phyloP scores from a whole-genome alignment of 2,329 filamentous ascomycete genomes.

The Paraphaeosphaeria sporulosa region DNA sequence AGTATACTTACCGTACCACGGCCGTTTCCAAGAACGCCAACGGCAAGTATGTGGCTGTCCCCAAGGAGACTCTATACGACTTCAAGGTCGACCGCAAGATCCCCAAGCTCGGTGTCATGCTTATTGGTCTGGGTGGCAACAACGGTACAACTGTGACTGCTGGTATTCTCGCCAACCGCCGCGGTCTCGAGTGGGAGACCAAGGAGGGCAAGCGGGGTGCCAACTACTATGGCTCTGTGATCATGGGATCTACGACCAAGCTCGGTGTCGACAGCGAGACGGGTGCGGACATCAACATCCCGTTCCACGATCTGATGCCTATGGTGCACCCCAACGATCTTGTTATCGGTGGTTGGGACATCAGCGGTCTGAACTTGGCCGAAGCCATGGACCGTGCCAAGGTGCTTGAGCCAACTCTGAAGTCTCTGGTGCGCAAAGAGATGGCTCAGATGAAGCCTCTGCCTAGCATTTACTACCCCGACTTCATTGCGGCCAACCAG shows the following conservation, averaged over 20 bases:
- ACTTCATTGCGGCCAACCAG: conserved; percentile 99
- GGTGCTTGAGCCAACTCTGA: conserved; percentile 94
- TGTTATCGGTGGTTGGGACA: conserved; percentile 96
- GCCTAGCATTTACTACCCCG: conserved; percentile 96
- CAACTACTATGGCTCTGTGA: conserved; percentile 98
- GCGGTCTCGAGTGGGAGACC: conserved; percentile 87
- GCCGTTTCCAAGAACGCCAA: conserved; percentile 73
- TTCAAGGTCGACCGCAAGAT: conserved; percentile 97
- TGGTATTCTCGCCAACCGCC: conserved; percentile 94
- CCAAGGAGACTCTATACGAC: conserved; percentile 89
- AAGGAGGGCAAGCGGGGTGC: conserved; percentile 83
- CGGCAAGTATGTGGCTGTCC: conserved; percentile 82
- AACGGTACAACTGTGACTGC: conserved; percentile 97
- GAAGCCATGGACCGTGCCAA: conserved; percentile 94
- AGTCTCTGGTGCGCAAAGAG: conserved; percentile 88
- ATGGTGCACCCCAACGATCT: conserved; percentile 98
- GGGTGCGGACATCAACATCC: conserved; percentile 90
- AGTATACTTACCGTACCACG: conserved; percentile 97
- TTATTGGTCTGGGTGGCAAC: conserved; percentile 97
- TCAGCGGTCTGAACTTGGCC: conserved; percentile 87
- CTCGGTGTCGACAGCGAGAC: conserved; percentile 87
- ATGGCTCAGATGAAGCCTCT: conserved; percentile 88
- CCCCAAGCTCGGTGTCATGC: conserved; percentile 94
- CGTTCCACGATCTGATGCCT: conserved; percentile 90
- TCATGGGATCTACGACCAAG: conserved; percentile 98